phyloP scores from a whole-genome alignment of 768 basidiomycete genomes.

The Tulasnella sp. region DNA sequence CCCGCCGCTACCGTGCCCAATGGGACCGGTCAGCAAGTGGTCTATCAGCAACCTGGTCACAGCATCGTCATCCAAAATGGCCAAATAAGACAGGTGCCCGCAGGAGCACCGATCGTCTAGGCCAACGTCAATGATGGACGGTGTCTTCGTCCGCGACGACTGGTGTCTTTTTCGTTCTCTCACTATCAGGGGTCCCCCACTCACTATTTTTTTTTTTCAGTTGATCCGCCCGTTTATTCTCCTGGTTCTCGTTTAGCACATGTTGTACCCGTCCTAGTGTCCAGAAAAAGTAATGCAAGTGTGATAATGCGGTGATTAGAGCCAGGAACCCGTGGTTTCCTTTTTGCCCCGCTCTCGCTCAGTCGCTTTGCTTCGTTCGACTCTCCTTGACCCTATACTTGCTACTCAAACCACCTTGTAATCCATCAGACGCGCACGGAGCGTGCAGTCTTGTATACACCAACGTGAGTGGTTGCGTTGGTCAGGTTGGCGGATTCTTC shows the following conservation, averaged over 20 bases:
- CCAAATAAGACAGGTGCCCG: constrained; percentile 21
- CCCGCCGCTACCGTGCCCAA: background rate
- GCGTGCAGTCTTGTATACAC: background rate
- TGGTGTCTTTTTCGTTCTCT: background rate
- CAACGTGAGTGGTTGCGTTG: background rate
- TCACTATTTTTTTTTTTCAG: background rate
- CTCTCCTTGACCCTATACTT: background rate
- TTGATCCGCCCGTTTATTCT: background rate
- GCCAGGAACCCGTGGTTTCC: background rate
- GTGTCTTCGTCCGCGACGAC: background rate
- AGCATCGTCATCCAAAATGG: constrained; percentile 21
- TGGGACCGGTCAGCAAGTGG: constrained; percentile 8
- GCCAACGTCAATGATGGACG: background rate
- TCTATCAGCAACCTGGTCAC: constrained; percentile 23
- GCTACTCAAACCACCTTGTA: background rate
- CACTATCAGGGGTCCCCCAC: background rate
- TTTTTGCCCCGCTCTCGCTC: background rate
- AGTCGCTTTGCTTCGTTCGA: background rate
- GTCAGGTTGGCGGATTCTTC: background rate
- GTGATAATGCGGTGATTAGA: constrained; percentile 1
- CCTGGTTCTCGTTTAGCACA: background rate
- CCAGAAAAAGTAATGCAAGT: background rate
- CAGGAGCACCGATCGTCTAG: background rate
- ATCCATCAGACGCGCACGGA: background rate
- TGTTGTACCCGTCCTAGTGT: background rate